Percentiles rank a stretch among this genome's conserved stretches.
These are phyloP conservation scores for Cryphonectria radicalis DNA, from an alignment of 2,329 filamentous ascomycete genomes.

Conservation along the genomic window DNA sequence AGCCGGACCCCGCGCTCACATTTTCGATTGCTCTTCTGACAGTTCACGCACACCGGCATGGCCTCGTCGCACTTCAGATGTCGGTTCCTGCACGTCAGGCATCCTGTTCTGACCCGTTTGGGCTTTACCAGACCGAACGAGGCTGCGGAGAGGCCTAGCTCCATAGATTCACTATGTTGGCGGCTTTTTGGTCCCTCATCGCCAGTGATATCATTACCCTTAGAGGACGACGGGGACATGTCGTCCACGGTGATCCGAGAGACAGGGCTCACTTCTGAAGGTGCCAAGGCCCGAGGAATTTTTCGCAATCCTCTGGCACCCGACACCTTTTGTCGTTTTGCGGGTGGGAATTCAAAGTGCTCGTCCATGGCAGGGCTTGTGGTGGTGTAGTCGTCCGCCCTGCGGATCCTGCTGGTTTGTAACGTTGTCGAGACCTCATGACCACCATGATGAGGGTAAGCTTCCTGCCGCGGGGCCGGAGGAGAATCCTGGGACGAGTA, in stretches of 20 bases:
- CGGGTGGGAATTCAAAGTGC: constrained; percentile 25
- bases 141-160: neutral
- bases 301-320: constrained; percentile 14
- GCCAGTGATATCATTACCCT: neutral
- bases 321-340: constrained; percentile 27
- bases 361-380: constrained; percentile 22
- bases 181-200: constrained; percentile 5
- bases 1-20: constrained; percentile 87
- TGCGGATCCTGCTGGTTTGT: constrained; percentile 19
- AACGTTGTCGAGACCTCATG: constrained; percentile 24
- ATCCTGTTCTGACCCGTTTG: constrained; percentile 88
- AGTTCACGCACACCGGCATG: constrained; percentile 70
- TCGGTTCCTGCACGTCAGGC: constrained; percentile 84
- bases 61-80: constrained; percentile 92
- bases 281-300: neutral
- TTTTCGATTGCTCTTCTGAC: constrained; percentile 80
- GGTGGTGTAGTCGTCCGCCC: constrained; percentile 23
- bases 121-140: constrained; percentile 55
- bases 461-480: neutral
- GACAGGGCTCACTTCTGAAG: constrained; percentile 5
- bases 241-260: constrained; percentile 4
- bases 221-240: neutral
- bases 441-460: constrained; percentile 14
- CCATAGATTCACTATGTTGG: constrained; percentile 9
- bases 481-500: constrained; percentile 13